Percentiles rank a stretch among this genome's conserved stretches.
Conservation (phyloP, 2,329 filamentous ascomycete genomes). For the Lasiodiplodia citricola region DNA sequence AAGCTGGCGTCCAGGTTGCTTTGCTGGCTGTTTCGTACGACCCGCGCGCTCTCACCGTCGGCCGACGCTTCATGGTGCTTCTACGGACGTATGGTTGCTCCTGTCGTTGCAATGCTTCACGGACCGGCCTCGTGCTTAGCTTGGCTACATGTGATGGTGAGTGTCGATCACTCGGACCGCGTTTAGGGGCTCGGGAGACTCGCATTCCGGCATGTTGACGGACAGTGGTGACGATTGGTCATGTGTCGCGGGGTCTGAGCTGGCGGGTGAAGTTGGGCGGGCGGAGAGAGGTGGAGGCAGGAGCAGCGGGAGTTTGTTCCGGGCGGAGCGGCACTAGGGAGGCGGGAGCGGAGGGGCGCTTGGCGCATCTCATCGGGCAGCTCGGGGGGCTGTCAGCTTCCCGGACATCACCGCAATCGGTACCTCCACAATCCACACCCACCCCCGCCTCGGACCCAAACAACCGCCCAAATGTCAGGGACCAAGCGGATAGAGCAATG, state of each 20-base stretch:
- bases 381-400: not conserved
- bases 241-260: not conserved
- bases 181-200: not conserved
- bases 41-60: not conserved
- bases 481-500: conserved; percentile 69
- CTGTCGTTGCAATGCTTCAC: not conserved
- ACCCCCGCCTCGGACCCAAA: not conserved
- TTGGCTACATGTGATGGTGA: not conserved
- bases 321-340: conserved; percentile 1
- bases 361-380: conserved; percentile 23
- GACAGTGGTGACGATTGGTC: not conserved
- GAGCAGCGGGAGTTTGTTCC: not conserved
- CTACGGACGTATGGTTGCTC: too few species aligned
- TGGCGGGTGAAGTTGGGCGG: not conserved
- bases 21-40: not conserved
- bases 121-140: not conserved
- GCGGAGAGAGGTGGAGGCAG: not conserved
- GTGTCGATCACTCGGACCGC: not conserved
- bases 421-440: conserved; percentile 1
- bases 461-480: conserved; percentile 36
- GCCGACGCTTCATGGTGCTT: too few species aligned
- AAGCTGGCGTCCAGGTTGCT: not conserved
- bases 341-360: not conserved
- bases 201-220: not conserved
- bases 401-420: conserved; percentile 5